Evolutionary conservation across 2,329 filamentous ascomycete genomes (phyloP), one percentile per base, ranked within the genome.

Genomic region (Escovopsis sp.): DNA sequence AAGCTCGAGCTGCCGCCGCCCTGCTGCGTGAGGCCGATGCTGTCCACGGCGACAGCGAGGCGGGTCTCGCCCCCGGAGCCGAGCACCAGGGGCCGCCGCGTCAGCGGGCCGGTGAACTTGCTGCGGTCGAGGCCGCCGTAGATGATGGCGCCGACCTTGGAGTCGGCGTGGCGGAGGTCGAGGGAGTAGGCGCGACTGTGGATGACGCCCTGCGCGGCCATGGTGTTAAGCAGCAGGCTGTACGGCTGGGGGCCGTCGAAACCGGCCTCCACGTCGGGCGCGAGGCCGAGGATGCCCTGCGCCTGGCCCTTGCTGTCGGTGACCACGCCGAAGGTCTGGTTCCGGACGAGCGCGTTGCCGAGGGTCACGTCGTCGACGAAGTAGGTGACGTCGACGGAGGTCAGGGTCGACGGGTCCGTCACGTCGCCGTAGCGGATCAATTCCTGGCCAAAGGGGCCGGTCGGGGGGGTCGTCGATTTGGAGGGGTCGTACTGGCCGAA

Each of bases 51-150:
- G 25, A 58, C 51, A 12, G 53, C 56, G 12, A 66, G 54, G 26
- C 55, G 58, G 36, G 46, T 50, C 36, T 58, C 56, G 35, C 54
- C 53, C n/a, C 42, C 40, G 4, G 43, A 28, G 10, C 58, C 60
- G 4, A 51, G 46, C 21, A 67, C 51, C 14, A 68, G 63, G 27
- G 61, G 58, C 1, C 62, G 52, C 17, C 54, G 55, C 36, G 56
- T 53, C 7, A 72, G 52, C 7, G 45, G 44, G 16, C 68, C 68
- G 8, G 62, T 51, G 45, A 62, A 72, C 44, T 68, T 70, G 46
- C 56, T 66, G 14, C 57, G 62, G 40, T 72, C 67, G 10, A 71
- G 44, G 11, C 68, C 68, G 21, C 68, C 68, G 39, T 70, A 70
- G 35, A 69, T 66, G 38, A 72, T 46, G 35, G 66, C 62, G 23